Evolutionary conservation across 352 stramenopile species (phyloP).

Genomic region (Poterioochromonas sp.): DNA sequence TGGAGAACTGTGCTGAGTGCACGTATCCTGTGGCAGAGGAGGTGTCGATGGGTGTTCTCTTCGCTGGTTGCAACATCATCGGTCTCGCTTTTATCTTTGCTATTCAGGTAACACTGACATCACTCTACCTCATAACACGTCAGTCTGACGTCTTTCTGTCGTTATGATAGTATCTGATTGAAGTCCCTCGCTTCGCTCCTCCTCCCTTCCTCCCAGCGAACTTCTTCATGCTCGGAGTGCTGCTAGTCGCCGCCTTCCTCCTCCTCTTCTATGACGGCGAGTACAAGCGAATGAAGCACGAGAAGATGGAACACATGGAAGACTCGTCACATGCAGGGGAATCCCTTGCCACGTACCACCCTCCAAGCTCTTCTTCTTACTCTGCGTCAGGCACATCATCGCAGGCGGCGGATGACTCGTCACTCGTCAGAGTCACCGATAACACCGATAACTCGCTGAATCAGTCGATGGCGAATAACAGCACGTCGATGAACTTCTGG

Average conservation of each 20-base stretch:
- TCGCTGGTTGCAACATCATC: neutral
- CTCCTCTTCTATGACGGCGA: neutral
- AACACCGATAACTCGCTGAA: too few species aligned
- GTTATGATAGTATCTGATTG: neutral
- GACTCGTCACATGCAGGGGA: too few species aligned
- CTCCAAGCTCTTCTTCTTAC: too few species aligned
- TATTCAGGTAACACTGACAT: slow-evolving; percentile 2
- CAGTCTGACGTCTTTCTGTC: neutral
- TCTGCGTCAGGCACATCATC: too few species aligned
- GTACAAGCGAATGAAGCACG: neutral
- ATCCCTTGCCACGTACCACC: too few species aligned
- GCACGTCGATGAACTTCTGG: too few species aligned
- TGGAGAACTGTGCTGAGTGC: slow-evolving; percentile 27
- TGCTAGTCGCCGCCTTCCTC: neutral
- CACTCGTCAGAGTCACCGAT: too few species aligned
- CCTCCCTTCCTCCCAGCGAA: slow-evolving; percentile 5
- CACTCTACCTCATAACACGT: too few species aligned
- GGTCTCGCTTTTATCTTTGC: neutral
- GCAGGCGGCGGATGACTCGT: too few species aligned
- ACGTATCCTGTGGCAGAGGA: slow-evolving; percentile 32
- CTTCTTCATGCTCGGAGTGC: neutral
- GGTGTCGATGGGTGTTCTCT: slow-evolving; percentile 14
- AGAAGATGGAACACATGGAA: too few species aligned
- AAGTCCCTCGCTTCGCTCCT: neutral
- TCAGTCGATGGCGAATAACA: too few species aligned